Base-by-base conservation (phyloP, 208 protist species). In the Trypanosoma mega region DNA sequence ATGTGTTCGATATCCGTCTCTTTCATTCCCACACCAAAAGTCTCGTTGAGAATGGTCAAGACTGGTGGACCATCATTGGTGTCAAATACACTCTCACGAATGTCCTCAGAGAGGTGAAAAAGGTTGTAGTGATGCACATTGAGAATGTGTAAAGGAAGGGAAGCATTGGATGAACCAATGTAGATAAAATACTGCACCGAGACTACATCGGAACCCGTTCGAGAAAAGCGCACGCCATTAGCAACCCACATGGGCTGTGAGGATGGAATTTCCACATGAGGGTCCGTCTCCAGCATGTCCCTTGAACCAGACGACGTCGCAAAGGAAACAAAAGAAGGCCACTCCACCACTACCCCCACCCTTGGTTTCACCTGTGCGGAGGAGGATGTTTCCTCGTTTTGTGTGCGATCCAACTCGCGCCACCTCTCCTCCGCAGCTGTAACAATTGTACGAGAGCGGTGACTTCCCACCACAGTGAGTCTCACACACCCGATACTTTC, bases 171-270 rank as follows among this genome's bases (percentile, higher is more conserved):
- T 7, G 78, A 67, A 3, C 86, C 86, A 18, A 93, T 47, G 68
- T 87, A 93, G 4, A 93, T 63, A 41, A 93, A 77, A 30, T 78
- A 74, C 55, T 93, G 86, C 12, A 90, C 72, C 12, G 43, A 45
- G 11, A 29, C 1, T 23, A 30, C 52, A 7, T 41, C 29, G 6
- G 43, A 8, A 30, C 26, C 30, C 16, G 49, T 39, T 39, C 77
- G 68, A 47, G 61, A 75, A 44, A 93, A 83, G 9, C 70, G 46
- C 1, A 90, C 82, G 18, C 87, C 84, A 53, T 85, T 94, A 14
- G 92, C 63, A 1, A 78, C 34, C 85, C 87, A 94, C n/a, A 1
- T 33, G 27, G 24, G n/a, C 24, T 23, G 21, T 9, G 23, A 12
- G 20, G 23, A 36, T 23, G 39, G 51, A 4, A 37, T n/a, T n/a